Base-by-base conservation (phyloP, 2,329 filamentous ascomycete genomes). In the Alternaria sp. region DNA sequence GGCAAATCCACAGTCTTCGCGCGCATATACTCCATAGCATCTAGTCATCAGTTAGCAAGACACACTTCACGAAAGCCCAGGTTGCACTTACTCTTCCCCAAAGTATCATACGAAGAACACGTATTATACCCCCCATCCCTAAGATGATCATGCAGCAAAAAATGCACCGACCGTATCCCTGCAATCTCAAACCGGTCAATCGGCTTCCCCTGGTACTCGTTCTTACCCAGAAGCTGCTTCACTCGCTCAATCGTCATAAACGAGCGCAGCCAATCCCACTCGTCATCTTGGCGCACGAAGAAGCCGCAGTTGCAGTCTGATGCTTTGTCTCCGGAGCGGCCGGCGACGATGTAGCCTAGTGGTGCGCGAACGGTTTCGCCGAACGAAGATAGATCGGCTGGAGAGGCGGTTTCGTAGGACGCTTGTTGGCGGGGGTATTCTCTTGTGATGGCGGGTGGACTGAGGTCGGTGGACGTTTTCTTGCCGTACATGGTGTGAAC, bases 321-420 rank as follows among this genome's bases (percentile, higher is more conserved):
- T 13, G 76, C 77, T 51, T 80, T 80, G 52, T 80, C 77, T 11
- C 77, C 79, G 1, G 83, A 83, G 43, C 84, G 72, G 0, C 78
- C 83, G 15, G 84, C 79, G 2, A 79, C 80, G 15, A 84, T 74
- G n/a, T 81, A 80, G 10, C 83, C 83, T 0, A 85, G 69, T 5
- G 77, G 80, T 15, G 79, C 73, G n/a, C 65, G 62, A 0, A 73
- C 72, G 1, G 77, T 80, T 2, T 69, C 65, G 15, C 69, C 67
- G 21, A 73, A 73, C 0, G 53, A 51, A 1, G 25, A 23, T 0
- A 68, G 61, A 1, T 62, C 47, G 1, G 54, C 61, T 4, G 68
- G 64, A 57, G 72, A 23, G 43, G 23, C 11, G 5, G 61, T 79
- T 67, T 82, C 78, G 63, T 79, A 81, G 5, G 67, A 69, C 2